Evolutionary conservation across 2,329 filamentous ascomycete species (phyloP), one percentile per base, ranked within the genome.

Genomic region (Alternaria viburni): DNA sequence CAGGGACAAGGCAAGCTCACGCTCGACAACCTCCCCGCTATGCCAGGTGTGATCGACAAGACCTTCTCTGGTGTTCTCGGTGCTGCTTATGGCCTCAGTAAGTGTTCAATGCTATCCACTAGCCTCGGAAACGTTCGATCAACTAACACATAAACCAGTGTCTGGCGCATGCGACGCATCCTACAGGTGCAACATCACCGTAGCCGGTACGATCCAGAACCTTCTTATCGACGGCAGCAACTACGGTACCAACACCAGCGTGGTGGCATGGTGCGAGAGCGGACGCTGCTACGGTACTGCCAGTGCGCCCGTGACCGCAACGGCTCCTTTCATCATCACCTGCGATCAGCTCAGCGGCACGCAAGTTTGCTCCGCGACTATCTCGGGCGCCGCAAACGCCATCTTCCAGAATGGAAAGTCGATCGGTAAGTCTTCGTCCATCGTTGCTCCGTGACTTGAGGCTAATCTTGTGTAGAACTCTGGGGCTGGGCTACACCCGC

Each of bases 361-460:
- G 1, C 47, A 51, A 32, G 47, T 28, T 1, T 51, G 47, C 6
- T 51, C 47, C 2, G 47, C 47, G 1, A 51, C 47, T 0, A 51
- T 51, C n/a, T 51, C 47, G 0, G 47, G 47, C 0, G 47, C 47
- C 1, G 47, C 47, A 1, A 32, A 51, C 1, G 47, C 47, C 1
- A 32, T 51, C 4, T 51, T 51, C 17, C 19, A 28, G 3, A 51
- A 51, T 6, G 47, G 47, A n/a, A 0, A 51, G 12, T 51, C 47
- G 1, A 2, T 51, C 10, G 47, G 47, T 51, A 51, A 6, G 47
- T 21, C 6, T 15, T 32, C 10, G 5, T 9, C 12, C 3, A 6
- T 11, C 3, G 4, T 15, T 0, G 5, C 5, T 2, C 10, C 26
- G 1, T 1, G 3, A 2, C 12, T 21, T 0, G 26, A 32, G 1